These are phyloP conservation scores for Thielaviopsis musarum DNA, from an alignment of 2,329 filamentous ascomycete species.

Conservation along the genomic window DNA sequence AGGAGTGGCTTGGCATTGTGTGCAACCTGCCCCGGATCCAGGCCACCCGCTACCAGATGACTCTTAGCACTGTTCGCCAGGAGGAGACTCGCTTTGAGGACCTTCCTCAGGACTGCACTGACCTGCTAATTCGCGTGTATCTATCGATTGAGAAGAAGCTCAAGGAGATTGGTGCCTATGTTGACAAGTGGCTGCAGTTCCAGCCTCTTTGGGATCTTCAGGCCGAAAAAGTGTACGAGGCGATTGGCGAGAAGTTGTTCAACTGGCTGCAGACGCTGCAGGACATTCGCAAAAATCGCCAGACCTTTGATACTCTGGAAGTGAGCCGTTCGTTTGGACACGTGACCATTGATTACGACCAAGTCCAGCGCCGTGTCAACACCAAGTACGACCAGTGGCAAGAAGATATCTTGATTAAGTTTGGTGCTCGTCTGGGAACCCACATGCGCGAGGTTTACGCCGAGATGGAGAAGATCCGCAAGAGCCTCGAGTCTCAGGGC, in stretches of 20 bases:
- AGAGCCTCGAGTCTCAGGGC: constrained; percentile 79
- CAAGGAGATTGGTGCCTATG: constrained; percentile 62
- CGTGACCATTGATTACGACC: constrained; percentile 91
- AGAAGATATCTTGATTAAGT: constrained; percentile 88
- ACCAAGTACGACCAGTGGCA: constrained; percentile 99
- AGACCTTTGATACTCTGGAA: constrained; percentile 94
- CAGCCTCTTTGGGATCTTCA: constrained; percentile 97
- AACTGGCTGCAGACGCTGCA: constrained; percentile 93
- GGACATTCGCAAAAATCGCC: constrained; percentile 86
- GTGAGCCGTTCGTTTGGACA: constrained; percentile 86
- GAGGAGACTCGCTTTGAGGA: constrained; percentile 63
- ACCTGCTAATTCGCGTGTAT: constrained; percentile 66
- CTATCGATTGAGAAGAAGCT: constrained; percentile 70
- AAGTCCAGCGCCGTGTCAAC: constrained; percentile 96
- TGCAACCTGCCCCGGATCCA: constrained; percentile 91
- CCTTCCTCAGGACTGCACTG: constrained; percentile 67
- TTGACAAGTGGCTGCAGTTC: constrained; percentile 97
- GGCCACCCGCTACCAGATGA: constrained; percentile 88
- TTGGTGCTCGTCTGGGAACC: constrained; percentile 71
- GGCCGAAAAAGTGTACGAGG: constrained; percentile 85
- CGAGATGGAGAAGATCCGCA: constrained; percentile 78
- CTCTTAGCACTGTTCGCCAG: constrained; percentile 48
- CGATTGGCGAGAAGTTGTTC: constrained; percentile 76
- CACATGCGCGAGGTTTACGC: constrained; percentile 86
- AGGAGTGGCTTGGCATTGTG: constrained; percentile 82